Conservation (phyloP, 306 rosid species). For the Lupinus albus region DNA sequence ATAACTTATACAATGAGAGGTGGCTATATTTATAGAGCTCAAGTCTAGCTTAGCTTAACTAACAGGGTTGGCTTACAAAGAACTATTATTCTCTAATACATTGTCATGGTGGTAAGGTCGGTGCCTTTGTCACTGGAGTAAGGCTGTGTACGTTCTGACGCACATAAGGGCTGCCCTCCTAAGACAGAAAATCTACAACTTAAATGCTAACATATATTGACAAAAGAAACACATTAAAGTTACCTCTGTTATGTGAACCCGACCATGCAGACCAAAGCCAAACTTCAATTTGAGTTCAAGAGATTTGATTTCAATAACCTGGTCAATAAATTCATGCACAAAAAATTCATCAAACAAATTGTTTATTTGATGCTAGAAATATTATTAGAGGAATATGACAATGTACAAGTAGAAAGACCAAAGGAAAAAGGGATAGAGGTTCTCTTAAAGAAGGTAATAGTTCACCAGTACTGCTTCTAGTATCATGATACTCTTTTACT, state of each 20-base stretch:
- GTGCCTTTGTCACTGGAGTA: slow-evolving; percentile 6
- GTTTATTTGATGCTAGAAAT: slow-evolving; percentile 2
- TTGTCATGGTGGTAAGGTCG: slow-evolving; percentile 1
- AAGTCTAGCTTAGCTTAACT: no score
- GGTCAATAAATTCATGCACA: slow-evolving; percentile 35
- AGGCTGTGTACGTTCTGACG: not conserved
- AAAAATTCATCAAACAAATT: slow-evolving; percentile 31
- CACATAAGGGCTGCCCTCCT: not conserved
- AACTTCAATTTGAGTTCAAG: slow-evolving; percentile 85
- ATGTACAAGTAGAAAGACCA: slow-evolving; percentile 13
- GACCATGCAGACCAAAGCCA: slow-evolving; percentile 73
- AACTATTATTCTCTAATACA: no score
- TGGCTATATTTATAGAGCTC: no score
- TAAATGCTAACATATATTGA: slow-evolving; percentile 22
- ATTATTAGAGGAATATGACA: slow-evolving; percentile 2
- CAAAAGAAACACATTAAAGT: slow-evolving; percentile 6
- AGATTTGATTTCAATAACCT: slow-evolving; percentile 81
- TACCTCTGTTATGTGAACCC: slow-evolving; percentile 92
- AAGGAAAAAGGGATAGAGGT: not conserved
- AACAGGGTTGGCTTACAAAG: no score
- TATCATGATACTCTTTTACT: slow-evolving; percentile 13
- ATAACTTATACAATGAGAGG: no score
- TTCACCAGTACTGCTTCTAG: no score
- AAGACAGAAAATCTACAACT: slow-evolving; percentile 22
- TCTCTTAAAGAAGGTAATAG: slow-evolving; percentile 3